phyloP scores from a whole-genome alignment of 108 stramenopile genomes.

The Cyclostephanos invisitatus region DNA sequence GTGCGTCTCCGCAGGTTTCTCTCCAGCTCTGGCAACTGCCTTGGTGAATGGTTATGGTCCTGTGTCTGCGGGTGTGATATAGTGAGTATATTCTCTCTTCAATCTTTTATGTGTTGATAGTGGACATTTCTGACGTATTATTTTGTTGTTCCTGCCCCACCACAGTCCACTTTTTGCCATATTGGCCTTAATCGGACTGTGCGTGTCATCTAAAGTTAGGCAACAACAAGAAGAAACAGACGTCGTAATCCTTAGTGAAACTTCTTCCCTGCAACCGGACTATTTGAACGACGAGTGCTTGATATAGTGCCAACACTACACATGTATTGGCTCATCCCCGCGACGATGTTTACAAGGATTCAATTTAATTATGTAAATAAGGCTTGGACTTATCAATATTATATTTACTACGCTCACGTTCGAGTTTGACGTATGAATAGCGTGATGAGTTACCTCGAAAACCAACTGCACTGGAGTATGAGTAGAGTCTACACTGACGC shows the following conservation, averaged over 20 bases:
- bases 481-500: too few species aligned
- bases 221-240: neutral
- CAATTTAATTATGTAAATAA: too few species aligned
- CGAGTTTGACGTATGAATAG: too few species aligned
- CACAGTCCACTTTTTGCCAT: slow-evolving; percentile 38
- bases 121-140: neutral
- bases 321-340: neutral
- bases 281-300: neutral
- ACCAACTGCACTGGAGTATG: neutral
- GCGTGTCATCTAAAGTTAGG: slow-evolving; percentile 19
- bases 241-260: neutral
- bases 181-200: slow-evolving; percentile 57
- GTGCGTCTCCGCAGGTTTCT: slow-evolving; percentile 59
- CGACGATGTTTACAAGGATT: too few species aligned
- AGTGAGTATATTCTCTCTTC: slow-evolving; percentile 9
- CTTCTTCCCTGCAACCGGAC: neutral
- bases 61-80: slow-evolving; percentile 54
- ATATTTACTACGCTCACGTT: too few species aligned
- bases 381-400: too few species aligned
- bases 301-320: neutral
- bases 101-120: neutral
- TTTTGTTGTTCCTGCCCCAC: neutral
- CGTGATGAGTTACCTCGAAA: too few species aligned
- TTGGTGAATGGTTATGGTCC: slow-evolving; percentile 42
- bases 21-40: slow-evolving; percentile 64